Conservation (phyloP, 345 rosid genomes). For the Pugionium dolabratum region DNA sequence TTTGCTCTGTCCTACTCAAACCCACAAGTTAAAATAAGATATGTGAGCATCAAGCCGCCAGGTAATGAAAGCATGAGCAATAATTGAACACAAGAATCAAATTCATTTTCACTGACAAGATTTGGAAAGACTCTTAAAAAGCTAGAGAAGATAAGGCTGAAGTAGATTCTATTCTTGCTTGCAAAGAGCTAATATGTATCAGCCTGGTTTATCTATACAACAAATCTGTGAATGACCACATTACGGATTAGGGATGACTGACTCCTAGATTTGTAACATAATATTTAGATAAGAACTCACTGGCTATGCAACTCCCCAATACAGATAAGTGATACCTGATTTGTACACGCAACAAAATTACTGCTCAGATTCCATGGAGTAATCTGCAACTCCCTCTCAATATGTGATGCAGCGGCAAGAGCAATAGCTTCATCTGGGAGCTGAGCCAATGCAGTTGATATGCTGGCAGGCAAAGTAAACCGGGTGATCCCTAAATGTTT, state of each 20-base stretch:
- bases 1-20: conserved; percentile 84
- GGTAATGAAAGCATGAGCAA: conserved; percentile 4
- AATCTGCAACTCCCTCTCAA: conserved; percentile 93
- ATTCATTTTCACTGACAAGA: conserved; percentile 7
- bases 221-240: conserved; percentile 12
- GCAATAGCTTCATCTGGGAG: conserved; percentile 95
- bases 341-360: conserved; percentile 92
- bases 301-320: conserved; percentile 16
- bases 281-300: conserved; percentile 10
- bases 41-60: conserved; percentile 15
- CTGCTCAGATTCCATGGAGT: conserved; percentile 96
- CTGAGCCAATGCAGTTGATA: conserved; percentile 86
- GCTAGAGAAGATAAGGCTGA: conserved; percentile 15
- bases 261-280: conserved; percentile 14
- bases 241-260: neutral
- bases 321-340: conserved; percentile 57
- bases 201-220: neutral
- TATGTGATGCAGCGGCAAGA: conserved; percentile 95
- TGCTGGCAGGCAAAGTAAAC: conserved; percentile 68
- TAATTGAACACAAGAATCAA: conserved; percentile 22
- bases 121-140: conserved; percentile 7
- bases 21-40: conserved; percentile 29
- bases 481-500: conserved; percentile 90
- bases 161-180: conserved; percentile 26
- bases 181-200: conserved; percentile 9